Conservation (phyloP, 805 yeast genomes). For the Wickerhamomyces hampshirensis region DNA sequence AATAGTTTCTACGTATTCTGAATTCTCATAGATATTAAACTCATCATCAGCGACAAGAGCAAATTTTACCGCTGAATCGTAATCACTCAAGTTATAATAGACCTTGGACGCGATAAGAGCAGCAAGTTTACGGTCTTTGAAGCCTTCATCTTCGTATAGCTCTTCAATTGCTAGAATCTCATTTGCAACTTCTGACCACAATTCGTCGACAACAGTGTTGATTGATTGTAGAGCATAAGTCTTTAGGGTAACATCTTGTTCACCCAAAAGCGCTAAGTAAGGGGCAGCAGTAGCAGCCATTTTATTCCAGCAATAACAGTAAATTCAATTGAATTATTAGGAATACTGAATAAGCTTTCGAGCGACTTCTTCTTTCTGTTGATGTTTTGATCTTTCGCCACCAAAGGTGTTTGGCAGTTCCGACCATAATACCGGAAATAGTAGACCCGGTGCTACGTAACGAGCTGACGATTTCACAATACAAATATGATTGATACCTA, state of each 20-base stretch:
- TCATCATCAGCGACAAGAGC: slow-evolving; percentile 80
- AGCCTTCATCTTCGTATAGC: slow-evolving; percentile 76
- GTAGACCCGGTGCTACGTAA: no score
- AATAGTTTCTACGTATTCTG: slow-evolving; percentile 91
- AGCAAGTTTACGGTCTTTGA: slow-evolving; percentile 75
- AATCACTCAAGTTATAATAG: slow-evolving; percentile 89
- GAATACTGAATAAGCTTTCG: background rate
- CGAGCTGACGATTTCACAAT: no score
- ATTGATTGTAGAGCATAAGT: slow-evolving; percentile 80
- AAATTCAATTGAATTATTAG: no score
- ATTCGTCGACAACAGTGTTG: slow-evolving; percentile 77
- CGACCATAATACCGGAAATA: no score
- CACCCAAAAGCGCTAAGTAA: slow-evolving; percentile 81
- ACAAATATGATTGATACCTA: no score
- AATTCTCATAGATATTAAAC: slow-evolving; percentile 67
- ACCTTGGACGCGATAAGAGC: slow-evolving; percentile 91
- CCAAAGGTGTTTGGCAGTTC: no score
- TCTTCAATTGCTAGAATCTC: slow-evolving; percentile 84
- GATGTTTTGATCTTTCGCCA: background rate
- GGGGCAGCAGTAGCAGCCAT: slow-evolving; percentile 70
- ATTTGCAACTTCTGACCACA: slow-evolving; percentile 98
- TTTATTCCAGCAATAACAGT: no score
- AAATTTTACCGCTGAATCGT: slow-evolving; percentile 82
- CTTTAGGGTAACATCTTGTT: slow-evolving; percentile 72
- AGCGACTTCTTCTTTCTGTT: background rate